Conservation (phyloP, 169 alveolate genomes). For the Amoebophrya sp. region DNA sequence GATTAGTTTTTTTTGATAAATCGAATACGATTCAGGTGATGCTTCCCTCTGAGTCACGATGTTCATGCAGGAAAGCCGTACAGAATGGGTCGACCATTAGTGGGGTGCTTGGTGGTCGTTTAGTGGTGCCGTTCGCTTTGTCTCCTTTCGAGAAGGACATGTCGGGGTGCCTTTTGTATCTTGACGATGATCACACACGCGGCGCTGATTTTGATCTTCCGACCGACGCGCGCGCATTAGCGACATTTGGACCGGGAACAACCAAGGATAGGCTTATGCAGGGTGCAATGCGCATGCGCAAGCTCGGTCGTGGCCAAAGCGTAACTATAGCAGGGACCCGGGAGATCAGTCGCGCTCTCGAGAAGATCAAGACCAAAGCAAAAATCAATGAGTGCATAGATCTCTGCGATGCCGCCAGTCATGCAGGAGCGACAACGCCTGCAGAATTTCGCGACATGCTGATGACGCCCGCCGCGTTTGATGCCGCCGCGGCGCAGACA, state of each 20-base stretch:
- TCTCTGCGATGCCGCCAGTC: neutral
- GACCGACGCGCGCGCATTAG: neutral
- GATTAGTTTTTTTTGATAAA: neutral
- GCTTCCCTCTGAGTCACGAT: neutral
- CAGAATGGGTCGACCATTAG: too few species aligned
- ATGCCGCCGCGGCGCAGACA: neutral
- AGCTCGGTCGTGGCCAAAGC: neutral
- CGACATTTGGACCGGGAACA: neutral
- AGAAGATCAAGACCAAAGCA: neutral
- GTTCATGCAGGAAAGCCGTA: too few species aligned
- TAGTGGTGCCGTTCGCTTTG: neutral
- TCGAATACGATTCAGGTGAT: neutral
- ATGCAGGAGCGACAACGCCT: neutral
- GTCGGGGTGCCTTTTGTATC: neutral
- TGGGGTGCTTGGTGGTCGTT: too few species aligned
- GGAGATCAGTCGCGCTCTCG: neutral
- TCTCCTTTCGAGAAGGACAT: neutral
- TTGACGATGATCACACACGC: neutral
- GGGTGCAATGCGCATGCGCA: neutral
- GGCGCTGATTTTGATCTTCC: neutral
- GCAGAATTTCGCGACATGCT: neutral
- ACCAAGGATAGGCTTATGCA: neutral
- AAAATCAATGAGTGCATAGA: neutral
- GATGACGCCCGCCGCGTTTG: neutral
- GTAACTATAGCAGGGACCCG: neutral